Base-by-base conservation (phyloP, 176 grass and related monocot species). In the Musa troglodytarum region DNA sequence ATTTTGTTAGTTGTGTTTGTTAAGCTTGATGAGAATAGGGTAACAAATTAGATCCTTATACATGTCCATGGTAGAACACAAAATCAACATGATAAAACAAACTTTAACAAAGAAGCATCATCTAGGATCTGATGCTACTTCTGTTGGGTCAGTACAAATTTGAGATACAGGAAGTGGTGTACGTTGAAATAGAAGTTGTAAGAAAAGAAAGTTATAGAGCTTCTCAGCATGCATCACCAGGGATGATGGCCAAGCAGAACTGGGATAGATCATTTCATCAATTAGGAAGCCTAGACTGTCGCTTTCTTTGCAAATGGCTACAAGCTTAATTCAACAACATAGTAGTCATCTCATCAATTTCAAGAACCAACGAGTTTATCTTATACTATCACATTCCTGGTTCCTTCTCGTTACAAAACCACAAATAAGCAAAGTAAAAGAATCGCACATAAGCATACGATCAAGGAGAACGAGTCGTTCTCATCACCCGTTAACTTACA, bases 401-500 rank as follows among this genome's bases (percentile, higher is more conserved):
- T 70, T 51, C 34, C 22, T 75, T 57, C 52, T 59, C 54, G 19
- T 55, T 59, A 29, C 65, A 53, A 77, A 65, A 62, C 34, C 34
- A 43, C 34, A 43, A 43, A 43, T 43, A 43, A 43, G 34, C 34
- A 6, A 43, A 43, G 34, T 43, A 43, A 43, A 43, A 43, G 4
- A 43, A 43, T 43, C 34, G 34, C 34, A 43, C 34, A 9, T 20
- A 1, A 9, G 16, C 10, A n/a, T 23, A 34, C 12, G 9, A 73
- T 24, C 19, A 51, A 61, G 50, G 50, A 25, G 1, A 67, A 86
- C 58, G 65, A 62, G 65, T n/a, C 12, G 54, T 50, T 81, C 53
- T 78, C 63, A 71, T 22, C n/a, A 52, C 14, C 1, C 54, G 51
- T 2, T 11, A 56, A 71, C 90, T 82, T 73, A 93, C 95, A 5